phyloP scores from a whole-genome alignment of 176 grass and related monocot genomes.

The Oropetium thomaeum region DNA sequence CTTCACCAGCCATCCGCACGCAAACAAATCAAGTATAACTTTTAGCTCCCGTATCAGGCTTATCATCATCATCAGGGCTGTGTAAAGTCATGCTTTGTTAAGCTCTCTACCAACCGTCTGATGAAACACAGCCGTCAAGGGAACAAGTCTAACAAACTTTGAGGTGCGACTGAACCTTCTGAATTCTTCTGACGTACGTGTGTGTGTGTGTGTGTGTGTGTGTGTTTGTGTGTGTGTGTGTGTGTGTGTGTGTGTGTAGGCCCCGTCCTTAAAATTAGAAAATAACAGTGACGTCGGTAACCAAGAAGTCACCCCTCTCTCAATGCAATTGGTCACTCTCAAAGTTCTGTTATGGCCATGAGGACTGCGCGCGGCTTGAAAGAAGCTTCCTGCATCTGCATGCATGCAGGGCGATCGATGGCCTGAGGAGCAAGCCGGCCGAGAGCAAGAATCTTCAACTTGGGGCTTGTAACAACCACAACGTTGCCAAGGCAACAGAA shows the following conservation, averaged over 20 bases:
- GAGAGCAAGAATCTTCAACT: constrained; percentile 1
- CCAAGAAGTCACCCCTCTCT: constrained; percentile 12
- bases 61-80: neutral
- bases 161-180: constrained; percentile 48
- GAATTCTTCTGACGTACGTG: too few species aligned
- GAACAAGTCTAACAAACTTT: constrained; percentile 65
- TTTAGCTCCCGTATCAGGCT: constrained; percentile 16
- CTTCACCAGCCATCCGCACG: constrained; percentile 36
- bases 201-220: too few species aligned
- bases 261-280: neutral
- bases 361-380: neutral
- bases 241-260: too few species aligned
- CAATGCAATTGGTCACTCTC: constrained; percentile 32
- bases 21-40: neutral
- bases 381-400: constrained; percentile 39
- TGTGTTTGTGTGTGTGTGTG: too few species aligned
- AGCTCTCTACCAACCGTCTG: constrained; percentile 50
- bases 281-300: constrained; percentile 9
- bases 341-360: constrained; percentile 26
- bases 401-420: constrained; percentile 9
- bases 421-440: neutral
- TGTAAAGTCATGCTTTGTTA: neutral
- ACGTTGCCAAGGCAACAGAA: constrained; percentile 50
- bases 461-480: constrained; percentile 48
- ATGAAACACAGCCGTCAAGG: constrained; percentile 48